phyloP scores from a whole-genome alignment of 148 eudicot genomes.

The Camellia sinensis region DNA sequence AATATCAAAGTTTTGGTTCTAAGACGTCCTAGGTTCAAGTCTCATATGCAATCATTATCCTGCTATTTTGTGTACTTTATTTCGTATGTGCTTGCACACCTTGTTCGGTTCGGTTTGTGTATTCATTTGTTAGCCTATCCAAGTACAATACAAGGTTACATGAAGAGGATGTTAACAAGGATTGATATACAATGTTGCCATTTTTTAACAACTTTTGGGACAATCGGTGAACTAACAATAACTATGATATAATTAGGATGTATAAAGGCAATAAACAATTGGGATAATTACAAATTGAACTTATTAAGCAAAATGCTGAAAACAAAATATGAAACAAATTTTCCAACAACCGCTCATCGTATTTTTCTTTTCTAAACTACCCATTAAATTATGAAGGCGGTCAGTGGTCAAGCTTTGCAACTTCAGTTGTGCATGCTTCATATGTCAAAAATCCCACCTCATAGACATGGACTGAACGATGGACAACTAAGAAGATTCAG shows the following conservation, averaged over 20 bases:
- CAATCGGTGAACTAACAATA: background rate
- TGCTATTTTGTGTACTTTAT: background rate
- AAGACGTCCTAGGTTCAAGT: background rate
- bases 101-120: background rate
- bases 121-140: background rate
- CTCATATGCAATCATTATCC: background rate
- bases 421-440: too few species aligned
- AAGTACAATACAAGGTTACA: too few species aligned
- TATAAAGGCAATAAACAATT: background rate
- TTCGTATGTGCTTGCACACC: too few species aligned
- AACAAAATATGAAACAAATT: background rate
- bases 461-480: too few species aligned
- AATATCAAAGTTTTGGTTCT: too few species aligned
- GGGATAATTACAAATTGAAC: background rate
- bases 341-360: too few species aligned
- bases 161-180: background rate
- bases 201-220: background rate
- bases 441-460: too few species aligned
- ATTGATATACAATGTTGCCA: background rate
- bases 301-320: background rate
- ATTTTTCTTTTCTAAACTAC: too few species aligned
- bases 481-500: too few species aligned
- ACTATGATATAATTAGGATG: background rate
- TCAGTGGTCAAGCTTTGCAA: too few species aligned
- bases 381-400: too few species aligned